A percentile compares a stretch with the other conserved stretches of the same genome.
Conservation (phyloP, 345 rosid genomes). For the Passiflora organensis region DNA sequence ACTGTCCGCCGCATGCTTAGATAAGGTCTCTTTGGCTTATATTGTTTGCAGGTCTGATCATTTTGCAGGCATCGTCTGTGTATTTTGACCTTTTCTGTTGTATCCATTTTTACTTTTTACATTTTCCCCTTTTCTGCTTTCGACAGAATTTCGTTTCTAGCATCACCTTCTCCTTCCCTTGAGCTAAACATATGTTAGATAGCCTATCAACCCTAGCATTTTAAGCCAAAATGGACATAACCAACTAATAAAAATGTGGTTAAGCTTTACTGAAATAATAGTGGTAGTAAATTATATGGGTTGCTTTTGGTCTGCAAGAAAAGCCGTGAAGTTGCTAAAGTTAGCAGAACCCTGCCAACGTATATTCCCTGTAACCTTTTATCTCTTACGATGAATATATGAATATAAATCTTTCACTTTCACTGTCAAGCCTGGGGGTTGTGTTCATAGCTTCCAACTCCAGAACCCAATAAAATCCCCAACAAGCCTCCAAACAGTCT, state of each 20-base stretch:
- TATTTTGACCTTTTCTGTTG: not conserved
- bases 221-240: no score
- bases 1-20: constrained; percentile 2
- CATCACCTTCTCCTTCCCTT: no score
- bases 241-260: no score
- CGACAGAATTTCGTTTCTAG: no score
- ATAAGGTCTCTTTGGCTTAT: constrained; percentile 40
- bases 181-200: no score
- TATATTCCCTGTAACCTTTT: constrained; percentile 53
- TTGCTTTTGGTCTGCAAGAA: constrained; percentile 21
- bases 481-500: constrained; percentile 19
- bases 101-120: not conserved
- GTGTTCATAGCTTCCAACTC: not conserved
- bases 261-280: no score
- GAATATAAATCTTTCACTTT: constrained; percentile 5
- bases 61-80: not conserved
- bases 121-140: no score
- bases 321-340: constrained; percentile 31
- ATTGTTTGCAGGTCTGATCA: constrained; percentile 5
- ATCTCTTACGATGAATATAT: constrained; percentile 49
- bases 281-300: not conserved
- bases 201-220: no score
- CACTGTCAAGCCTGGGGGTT: constrained; percentile 11
- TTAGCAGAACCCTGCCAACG: constrained; percentile 41
- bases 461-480: constrained; percentile 18